A percentile compares a stretch with the other conserved stretches of the same genome.
Conservation (phyloP, 768 basidiomycete genomes). For the Arthromyces matolae region DNA sequence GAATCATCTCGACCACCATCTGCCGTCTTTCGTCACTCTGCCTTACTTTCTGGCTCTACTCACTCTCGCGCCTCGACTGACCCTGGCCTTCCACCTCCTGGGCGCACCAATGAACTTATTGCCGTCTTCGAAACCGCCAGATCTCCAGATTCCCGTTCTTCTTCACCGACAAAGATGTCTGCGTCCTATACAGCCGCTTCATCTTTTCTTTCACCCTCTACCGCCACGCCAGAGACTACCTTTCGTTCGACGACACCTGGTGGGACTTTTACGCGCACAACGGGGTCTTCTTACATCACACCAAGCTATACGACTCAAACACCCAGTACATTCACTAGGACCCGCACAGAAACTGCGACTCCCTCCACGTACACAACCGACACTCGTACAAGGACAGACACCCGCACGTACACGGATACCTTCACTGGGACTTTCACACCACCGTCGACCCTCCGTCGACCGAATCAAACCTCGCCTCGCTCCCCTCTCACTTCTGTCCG, state of each 20-base stretch:
- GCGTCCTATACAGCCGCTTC: conserved; percentile 36
- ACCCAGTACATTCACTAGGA: conserved; percentile 27
- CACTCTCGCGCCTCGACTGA: conserved; percentile 63
- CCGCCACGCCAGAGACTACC: conserved; percentile 20
- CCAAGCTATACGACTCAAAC: conserved; percentile 34
- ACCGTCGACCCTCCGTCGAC: conserved; percentile 54
- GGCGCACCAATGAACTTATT: conserved; percentile 66
- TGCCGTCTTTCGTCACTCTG: conserved; percentile 43
- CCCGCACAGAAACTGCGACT: conserved; percentile 29
- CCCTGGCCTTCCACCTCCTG: conserved; percentile 46
- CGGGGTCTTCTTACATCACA: conserved; percentile 30
- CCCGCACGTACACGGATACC: conserved; percentile 30
- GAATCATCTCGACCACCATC: conserved; percentile 61
- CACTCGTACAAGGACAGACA: conserved; percentile 5
- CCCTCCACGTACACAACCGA: conserved; percentile 23
- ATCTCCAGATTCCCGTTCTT: conserved; percentile 40
- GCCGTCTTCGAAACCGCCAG: conserved; percentile 61
- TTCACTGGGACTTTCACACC: conserved; percentile 40
- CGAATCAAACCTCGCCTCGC: conserved; percentile 56
- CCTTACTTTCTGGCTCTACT: conserved; percentile 32
- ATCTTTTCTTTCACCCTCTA: conserved; percentile 50
- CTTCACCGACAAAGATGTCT: conserved; percentile 44
- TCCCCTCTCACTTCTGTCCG: conserved; percentile 72
- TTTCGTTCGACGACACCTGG: conserved; percentile 29
- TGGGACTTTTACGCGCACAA: conserved; percentile 20